These are phyloP conservation scores for Exophiala dermatitidis DNA, from an alignment of 2,329 filamentous ascomycete genomes.

Conservation along the genomic window DNA sequence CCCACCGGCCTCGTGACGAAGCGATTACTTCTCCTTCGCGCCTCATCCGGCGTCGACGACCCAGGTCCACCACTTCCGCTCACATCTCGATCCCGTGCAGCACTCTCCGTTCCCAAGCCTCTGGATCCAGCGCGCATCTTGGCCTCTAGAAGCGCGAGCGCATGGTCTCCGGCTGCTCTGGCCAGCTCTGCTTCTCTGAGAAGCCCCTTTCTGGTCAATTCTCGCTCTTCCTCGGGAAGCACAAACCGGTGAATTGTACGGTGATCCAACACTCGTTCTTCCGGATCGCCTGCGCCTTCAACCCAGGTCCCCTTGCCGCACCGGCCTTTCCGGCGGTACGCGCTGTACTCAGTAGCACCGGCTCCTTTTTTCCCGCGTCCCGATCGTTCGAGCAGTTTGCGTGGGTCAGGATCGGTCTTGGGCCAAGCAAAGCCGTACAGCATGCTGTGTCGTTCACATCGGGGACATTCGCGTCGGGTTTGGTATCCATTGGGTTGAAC, in stretches of 20 bases:
- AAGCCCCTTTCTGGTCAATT: constrained; percentile 28
- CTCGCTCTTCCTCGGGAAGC: constrained; percentile 58
- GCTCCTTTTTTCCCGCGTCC: constrained; percentile 18
- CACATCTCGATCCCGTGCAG: constrained; percentile 13
- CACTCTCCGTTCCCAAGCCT: constrained; percentile 15
- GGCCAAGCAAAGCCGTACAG: constrained; percentile 94
- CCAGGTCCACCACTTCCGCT: constrained; percentile 11
- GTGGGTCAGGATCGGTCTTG: constrained; percentile 69
- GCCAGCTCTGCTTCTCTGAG: constrained; percentile 24
- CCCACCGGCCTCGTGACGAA: constrained; percentile 21
- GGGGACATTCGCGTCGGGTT: constrained; percentile 76
- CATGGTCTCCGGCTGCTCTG: constrained; percentile 21
- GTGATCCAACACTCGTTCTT: constrained; percentile 72
- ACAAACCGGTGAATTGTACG: constrained; percentile 81
- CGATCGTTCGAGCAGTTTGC: constrained; percentile 23
- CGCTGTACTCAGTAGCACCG: constrained; percentile 17
- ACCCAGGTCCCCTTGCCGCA: constrained; percentile 27
- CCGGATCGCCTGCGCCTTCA: constrained; percentile 50
- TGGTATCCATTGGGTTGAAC: constrained; percentile 84
- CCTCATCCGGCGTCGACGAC: constrained; percentile 18
- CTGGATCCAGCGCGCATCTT: constrained; percentile 17
- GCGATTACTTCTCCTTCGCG: constrained; percentile 19
- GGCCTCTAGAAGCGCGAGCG: constrained; percentile 13
- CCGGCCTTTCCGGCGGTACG: constrained; percentile 24
- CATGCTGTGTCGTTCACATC: constrained; percentile 92